Percentiles rank a stretch among this genome's conserved stretches.
phyloP scores from a whole-genome alignment of 164 flowering plant genomes.

The Warburgia ugandensis region DNA sequence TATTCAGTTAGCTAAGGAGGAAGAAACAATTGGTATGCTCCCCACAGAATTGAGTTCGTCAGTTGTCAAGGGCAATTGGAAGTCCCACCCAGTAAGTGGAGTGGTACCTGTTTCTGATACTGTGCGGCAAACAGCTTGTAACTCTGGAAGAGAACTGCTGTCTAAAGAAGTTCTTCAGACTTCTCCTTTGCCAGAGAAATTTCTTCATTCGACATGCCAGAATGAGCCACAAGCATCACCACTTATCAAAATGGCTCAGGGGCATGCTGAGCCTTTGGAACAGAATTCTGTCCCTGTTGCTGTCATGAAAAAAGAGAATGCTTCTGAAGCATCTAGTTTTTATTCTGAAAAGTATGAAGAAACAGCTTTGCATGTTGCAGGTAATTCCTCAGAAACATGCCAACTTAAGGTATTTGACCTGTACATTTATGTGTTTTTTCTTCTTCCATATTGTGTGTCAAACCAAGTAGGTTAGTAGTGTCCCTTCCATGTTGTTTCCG shows the following conservation, averaged over 20 bases:
- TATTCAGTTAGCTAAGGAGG: slow-evolving; percentile 6
- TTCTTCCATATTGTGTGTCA: background rate
- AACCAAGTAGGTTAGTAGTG: background rate
- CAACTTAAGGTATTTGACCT: background rate
- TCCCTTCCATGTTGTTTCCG: background rate
- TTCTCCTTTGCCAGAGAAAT: slow-evolving; percentile 7
- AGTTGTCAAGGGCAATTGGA: too few relatives aligned
- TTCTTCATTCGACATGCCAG: slow-evolving; percentile 6
- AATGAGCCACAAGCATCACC: slow-evolving; percentile 13
- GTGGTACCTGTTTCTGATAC: slow-evolving; percentile 8
- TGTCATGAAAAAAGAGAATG: slow-evolving; percentile 10
- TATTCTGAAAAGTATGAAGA: slow-evolving; percentile 8
- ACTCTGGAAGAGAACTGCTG: slow-evolving; percentile 5
- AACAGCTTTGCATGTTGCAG: slow-evolving; percentile 7
- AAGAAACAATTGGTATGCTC: slow-evolving; percentile 12
- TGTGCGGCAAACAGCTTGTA: slow-evolving; percentile 7
- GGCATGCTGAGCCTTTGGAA: slow-evolving; percentile 13
- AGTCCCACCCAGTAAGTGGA: too few relatives aligned
- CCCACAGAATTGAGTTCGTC: slow-evolving; percentile 3
- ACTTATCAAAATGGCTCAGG: slow-evolving; percentile 12
- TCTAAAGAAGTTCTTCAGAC: slow-evolving; percentile 2
- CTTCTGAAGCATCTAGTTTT: slow-evolving; percentile 9
- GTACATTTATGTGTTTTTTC: background rate
- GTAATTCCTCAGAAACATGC: slow-evolving; percentile 2
- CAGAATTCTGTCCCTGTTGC: slow-evolving; percentile 7